Evolutionary conservation across 208 protist species (phyloP).

Genomic region (Tritrichomonas foetus): DNA sequence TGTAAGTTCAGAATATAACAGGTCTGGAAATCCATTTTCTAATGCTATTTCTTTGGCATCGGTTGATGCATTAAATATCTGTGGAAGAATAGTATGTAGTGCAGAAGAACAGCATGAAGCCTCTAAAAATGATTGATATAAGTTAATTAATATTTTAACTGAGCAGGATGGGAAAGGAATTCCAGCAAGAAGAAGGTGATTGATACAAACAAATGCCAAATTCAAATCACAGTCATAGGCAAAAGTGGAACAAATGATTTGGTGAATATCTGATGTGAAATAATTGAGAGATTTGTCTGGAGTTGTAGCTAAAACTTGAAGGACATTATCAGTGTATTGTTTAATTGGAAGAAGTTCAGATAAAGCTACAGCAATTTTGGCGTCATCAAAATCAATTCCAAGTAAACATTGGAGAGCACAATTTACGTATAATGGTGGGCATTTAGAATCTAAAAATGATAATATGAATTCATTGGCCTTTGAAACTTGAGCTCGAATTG

Average conservation of each 20-base stretch:
- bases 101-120: neutral
- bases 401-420: neutral
- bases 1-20: neutral
- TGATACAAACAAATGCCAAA: neutral
- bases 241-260: neutral
- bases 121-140: neutral
- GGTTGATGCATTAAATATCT: neutral
- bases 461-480: neutral
- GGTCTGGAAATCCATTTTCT: neutral
- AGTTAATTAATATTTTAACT: neutral
- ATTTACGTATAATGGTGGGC: neutral
- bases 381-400: neutral
- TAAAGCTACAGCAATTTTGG: neutral
- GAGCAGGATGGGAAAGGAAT: neutral
- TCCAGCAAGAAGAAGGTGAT: neutral
- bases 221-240: neutral
- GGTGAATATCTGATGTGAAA: neutral
- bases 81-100: neutral
- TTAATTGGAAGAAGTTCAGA: neutral
- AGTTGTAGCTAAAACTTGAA: neutral
- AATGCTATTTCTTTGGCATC: neutral
- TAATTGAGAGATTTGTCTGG: neutral
- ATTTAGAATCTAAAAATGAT: neutral
- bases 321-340: conserved; percentile 1
- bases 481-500: neutral